These are phyloP conservation scores for Rosa chinensis DNA, from an alignment of 306 rosid genomes.

Conservation along the genomic window DNA sequence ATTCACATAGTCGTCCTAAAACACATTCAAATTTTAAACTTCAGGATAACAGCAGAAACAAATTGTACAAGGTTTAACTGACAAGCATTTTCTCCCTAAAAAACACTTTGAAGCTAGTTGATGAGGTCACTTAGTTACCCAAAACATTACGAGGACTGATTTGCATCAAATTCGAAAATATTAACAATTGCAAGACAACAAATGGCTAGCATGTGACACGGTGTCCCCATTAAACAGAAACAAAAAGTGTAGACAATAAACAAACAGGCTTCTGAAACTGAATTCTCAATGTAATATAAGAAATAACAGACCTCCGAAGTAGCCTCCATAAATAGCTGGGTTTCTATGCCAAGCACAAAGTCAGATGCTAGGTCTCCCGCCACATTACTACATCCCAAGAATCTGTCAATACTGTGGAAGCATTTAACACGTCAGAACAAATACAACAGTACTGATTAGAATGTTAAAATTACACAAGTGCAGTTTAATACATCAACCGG, in stretches of 20 bases:
- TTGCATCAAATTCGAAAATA: neutral
- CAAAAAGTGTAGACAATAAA: neutral
- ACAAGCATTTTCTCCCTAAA: neutral
- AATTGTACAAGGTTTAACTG: constrained; percentile 2
- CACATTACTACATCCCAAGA: neutral
- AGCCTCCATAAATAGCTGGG: constrained; percentile 29
- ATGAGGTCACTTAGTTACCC: neutral
- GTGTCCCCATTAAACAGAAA: neutral
- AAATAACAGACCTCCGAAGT: constrained; percentile 42
- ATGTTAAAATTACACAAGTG: neutral
- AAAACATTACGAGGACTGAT: constrained; percentile 14
- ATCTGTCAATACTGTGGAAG: constrained; percentile 14
- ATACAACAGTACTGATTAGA: neutral
- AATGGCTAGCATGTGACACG: neutral
- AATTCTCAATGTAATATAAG: neutral
- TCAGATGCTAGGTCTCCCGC: neutral
- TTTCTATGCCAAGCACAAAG: constrained; percentile 23
- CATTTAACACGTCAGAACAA: constrained; percentile 23
- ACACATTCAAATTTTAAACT: constrained; percentile 15
- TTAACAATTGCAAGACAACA: neutral
- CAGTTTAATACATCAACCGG: neutral
- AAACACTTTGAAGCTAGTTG: neutral
- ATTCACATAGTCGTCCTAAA: constrained; percentile 46
- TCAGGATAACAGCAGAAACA: neutral
- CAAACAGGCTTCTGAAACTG: neutral